A percentile compares a stretch with the other conserved stretches of the same genome.
phyloP scores from a whole-genome alignment of 768 basidiomycete genomes.

The Boletus sensibilis region DNA sequence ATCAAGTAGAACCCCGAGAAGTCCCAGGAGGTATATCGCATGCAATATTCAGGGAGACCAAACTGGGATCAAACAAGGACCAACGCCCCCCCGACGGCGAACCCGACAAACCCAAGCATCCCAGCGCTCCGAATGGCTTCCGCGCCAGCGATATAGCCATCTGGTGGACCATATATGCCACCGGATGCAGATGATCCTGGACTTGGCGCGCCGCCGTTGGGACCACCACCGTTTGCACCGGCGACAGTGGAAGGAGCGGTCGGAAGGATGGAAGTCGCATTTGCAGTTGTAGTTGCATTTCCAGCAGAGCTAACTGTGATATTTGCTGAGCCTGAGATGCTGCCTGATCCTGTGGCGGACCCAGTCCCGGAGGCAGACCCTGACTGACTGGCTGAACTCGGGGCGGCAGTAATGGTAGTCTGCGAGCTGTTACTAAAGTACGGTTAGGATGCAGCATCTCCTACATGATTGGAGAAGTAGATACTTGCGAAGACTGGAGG shows the following conservation, averaged over 20 bases:
- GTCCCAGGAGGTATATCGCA: conserved; percentile 16
- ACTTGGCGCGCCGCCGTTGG: conserved; percentile 47
- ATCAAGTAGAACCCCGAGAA: conserved; percentile 3
- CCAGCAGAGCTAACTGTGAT: conserved; percentile 18
- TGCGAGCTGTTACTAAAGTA: conserved; percentile 39
- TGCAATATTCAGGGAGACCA: conserved; percentile 4
- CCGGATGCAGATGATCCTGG: conserved; percentile 49
- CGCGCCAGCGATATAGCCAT: conserved; percentile 63
- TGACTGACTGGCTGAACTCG: conserved; percentile 30
- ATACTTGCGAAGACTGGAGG: conserved; percentile 41
- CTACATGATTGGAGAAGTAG: conserved; percentile 6
- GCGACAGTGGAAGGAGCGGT: conserved; percentile 57
- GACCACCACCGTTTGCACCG: conserved; percentile 48
- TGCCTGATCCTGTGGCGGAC: conserved; percentile 25
- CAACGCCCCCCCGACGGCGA: conserved; percentile 50
- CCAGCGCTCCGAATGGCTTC: conserved; percentile 45
- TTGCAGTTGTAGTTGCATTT: conserved; percentile 34
- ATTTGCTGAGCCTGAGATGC: conserved; percentile 20
- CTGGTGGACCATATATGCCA: conserved; percentile 65
- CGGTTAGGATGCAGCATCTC: conserved; percentile 41
- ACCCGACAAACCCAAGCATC: conserved; percentile 43
- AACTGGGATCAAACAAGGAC: conserved; percentile 39
- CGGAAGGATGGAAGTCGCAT: conserved; percentile 30
- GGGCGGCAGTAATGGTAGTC: conserved; percentile 48
- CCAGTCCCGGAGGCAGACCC: conserved; percentile 19